Conservation (phyloP, 805 yeast genomes). For the Candida pini region DNA sequence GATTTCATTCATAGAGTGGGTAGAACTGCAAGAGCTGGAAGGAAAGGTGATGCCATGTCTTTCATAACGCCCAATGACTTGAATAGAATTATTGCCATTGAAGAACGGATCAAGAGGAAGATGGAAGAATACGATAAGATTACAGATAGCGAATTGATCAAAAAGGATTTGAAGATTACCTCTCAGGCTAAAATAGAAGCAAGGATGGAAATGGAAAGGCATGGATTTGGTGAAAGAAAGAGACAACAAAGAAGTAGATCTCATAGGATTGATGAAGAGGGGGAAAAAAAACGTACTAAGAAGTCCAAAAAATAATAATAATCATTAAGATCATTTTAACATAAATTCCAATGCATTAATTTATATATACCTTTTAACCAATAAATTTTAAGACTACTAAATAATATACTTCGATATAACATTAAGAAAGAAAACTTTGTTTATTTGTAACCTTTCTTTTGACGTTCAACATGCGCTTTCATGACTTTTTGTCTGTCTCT, state of each 20-base stretch:
- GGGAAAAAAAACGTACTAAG: neutral
- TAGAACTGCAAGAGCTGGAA: constrained; percentile 96
- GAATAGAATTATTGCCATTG: constrained; percentile 75
- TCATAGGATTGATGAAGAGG: constrained; percentile 4
- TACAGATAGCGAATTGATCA: constrained; percentile 72
- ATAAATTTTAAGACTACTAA: no score
- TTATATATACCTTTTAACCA: no score
- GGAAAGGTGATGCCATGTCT: constrained; percentile 76
- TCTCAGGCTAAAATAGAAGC: constrained; percentile 88
- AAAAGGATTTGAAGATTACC: constrained; percentile 60
- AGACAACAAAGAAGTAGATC: constrained; percentile 16
- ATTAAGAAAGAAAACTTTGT: no score
- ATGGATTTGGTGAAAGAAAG: constrained; percentile 68
- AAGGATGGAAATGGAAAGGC: constrained; percentile 88
- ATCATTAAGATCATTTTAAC: constrained; percentile 1
- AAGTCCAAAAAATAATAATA: constrained; percentile 3
- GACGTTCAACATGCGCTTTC: constrained; percentile 81
- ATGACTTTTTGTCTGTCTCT: constrained; percentile 86
- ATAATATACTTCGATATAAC: no score
- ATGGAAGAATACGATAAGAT: constrained; percentile 71
- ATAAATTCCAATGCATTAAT: neutral
- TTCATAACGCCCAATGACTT: constrained; percentile 85
- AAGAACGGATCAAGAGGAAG: constrained; percentile 72
- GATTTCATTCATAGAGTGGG: constrained; percentile 88
- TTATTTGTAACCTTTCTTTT: constrained; percentile 59